These are phyloP conservation scores for Warburgia ugandensis DNA, from an alignment of 164 flowering plant genomes.

Conservation along the genomic window DNA sequence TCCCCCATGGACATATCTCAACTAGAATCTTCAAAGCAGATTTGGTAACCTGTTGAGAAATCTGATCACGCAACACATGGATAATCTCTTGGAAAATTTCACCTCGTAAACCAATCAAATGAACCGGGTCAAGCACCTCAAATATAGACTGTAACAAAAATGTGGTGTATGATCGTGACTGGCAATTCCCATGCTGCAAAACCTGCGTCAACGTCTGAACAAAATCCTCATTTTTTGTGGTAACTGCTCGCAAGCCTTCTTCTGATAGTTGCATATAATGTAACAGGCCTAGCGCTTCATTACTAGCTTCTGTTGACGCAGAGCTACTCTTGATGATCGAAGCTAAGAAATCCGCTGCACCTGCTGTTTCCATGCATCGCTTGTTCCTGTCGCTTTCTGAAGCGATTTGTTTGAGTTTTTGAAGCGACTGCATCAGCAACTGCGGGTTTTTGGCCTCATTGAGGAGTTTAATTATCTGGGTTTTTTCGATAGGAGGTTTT, in stretches of 20 bases:
- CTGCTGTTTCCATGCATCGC: slow-evolving; percentile 34
- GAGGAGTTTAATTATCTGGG: slow-evolving; percentile 34
- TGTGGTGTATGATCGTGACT: slow-evolving; percentile 39
- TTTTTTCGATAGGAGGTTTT: slow-evolving; percentile 36
- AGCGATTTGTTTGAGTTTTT: slow-evolving; percentile 30
- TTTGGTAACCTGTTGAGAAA: slow-evolving; percentile 46
- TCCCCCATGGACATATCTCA: slow-evolving; percentile 59
- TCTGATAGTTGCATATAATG: slow-evolving; percentile 35
- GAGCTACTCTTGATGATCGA: slow-evolving; percentile 23
- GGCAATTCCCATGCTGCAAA: slow-evolving; percentile 29
- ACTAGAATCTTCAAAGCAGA: slow-evolving; percentile 54
- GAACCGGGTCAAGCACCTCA: slow-evolving; percentile 45
- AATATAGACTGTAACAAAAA: slow-evolving; percentile 35
- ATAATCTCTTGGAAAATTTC: slow-evolving; percentile 34
- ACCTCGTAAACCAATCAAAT: slow-evolving; percentile 18
- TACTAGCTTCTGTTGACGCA: slow-evolving; percentile 12
- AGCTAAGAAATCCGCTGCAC: slow-evolving; percentile 42
- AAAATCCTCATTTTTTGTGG: slow-evolving; percentile 20
- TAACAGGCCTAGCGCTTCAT: slow-evolving; percentile 48
- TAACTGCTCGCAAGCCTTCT: slow-evolving; percentile 21
- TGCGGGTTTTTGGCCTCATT: slow-evolving; percentile 26
- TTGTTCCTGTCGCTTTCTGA: slow-evolving; percentile 32
- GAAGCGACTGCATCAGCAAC: slow-evolving; percentile 27
- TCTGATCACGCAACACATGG: slow-evolving; percentile 32
- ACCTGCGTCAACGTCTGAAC: slow-evolving; percentile 30